These are phyloP conservation scores for Phytophthora pini DNA, from an alignment of 352 stramenopile species.

Conservation along the genomic window DNA sequence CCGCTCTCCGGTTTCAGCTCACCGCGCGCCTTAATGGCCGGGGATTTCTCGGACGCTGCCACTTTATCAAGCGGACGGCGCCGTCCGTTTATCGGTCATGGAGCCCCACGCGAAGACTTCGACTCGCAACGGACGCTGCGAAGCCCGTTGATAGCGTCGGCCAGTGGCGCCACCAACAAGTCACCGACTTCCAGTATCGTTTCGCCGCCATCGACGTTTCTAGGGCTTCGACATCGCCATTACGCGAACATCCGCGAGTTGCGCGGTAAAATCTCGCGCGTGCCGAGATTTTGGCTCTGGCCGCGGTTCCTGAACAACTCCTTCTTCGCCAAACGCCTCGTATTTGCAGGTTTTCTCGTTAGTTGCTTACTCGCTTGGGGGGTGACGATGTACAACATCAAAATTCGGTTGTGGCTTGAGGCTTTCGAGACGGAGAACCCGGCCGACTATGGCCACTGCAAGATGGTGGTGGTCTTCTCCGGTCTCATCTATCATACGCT, in stretches of 20 bases:
- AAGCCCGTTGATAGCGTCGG: constrained; percentile 14
- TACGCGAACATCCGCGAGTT: constrained; percentile 25
- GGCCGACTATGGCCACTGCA: constrained; percentile 50
- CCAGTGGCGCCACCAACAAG: constrained; percentile 3
- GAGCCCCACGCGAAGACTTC: constrained; percentile 25
- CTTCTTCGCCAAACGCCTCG: constrained; percentile 70
- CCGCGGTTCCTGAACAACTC: constrained; percentile 72
- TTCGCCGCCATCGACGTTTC: constrained; percentile 16
- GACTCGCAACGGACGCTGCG: constrained; percentile 20
- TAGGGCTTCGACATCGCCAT: constrained; percentile 10
- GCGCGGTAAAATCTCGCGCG: constrained; percentile 37
- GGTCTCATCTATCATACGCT: constrained; percentile 67
- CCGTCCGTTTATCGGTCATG: constrained; percentile 20
- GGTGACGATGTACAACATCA: constrained; percentile 64
- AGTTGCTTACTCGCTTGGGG: constrained; percentile 45
- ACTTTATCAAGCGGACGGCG: constrained; percentile 13
- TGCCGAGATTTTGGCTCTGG: constrained; percentile 58
- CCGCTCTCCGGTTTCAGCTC: neutral
- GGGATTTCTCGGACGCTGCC: constrained; percentile 1
- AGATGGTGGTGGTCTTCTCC: constrained; percentile 55
- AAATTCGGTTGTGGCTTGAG: constrained; percentile 19
- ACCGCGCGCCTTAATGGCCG: constrained; percentile 8
- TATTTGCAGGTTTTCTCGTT: constrained; percentile 49
- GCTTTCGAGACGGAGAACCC: constrained; percentile 41
- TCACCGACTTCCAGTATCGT: constrained; percentile 10